phyloP scores from a whole-genome alignment of 2,329 filamentous ascomycete species.

The Hansfordia pulvinata region DNA sequence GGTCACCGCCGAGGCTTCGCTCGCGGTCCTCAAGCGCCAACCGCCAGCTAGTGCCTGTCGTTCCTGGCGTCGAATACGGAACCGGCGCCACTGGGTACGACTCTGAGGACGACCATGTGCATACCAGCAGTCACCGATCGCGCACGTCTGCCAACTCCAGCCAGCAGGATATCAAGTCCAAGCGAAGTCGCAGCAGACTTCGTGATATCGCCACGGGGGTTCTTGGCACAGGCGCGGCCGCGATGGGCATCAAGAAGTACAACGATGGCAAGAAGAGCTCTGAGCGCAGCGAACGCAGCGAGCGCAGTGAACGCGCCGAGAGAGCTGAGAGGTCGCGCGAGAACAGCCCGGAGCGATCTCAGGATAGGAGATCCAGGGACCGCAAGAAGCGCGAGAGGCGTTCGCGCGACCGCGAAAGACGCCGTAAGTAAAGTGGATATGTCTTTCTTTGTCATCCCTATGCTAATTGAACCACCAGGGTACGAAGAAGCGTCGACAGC shows the following conservation, averaged over 20 bases:
- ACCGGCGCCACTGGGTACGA: slow-evolving; percentile 33
- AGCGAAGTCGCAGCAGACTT: slow-evolving; percentile 39
- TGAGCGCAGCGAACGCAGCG: too few relatives aligned
- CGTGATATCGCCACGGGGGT: slow-evolving; percentile 41
- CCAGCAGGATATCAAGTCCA: slow-evolving; percentile 23
- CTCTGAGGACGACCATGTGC: too few relatives aligned
- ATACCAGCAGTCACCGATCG: too few relatives aligned
- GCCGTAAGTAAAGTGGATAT: slow-evolving; percentile 11
- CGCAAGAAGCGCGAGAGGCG: slow-evolving; percentile 13
- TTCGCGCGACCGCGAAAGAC: slow-evolving; percentile 21
- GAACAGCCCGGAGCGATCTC: slow-evolving; percentile 20
- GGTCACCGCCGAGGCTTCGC: slow-evolving; percentile 20
- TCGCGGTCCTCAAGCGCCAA: slow-evolving; percentile 39
- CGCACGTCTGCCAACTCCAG: slow-evolving; percentile 20
- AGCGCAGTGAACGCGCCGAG: too few relatives aligned
- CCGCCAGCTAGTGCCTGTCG: slow-evolving; percentile 37
- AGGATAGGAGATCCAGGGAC: slow-evolving; percentile 14
- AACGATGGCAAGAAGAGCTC: slow-evolving; percentile 31
- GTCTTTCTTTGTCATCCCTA: neutral
- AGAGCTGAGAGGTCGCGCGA: slow-evolving; percentile 10
- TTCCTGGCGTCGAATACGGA: slow-evolving; percentile 45
- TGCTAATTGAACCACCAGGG: slow-evolving; percentile 9
- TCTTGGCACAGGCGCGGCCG: slow-evolving; percentile 43
- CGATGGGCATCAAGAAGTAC: slow-evolving; percentile 48
- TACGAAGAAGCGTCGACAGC: slow-evolving; percentile 18